A percentile compares a stretch with the other conserved stretches of the same genome.
Conservation (phyloP, 78 protist species). For the Dictyostelium purpureum region DNA sequence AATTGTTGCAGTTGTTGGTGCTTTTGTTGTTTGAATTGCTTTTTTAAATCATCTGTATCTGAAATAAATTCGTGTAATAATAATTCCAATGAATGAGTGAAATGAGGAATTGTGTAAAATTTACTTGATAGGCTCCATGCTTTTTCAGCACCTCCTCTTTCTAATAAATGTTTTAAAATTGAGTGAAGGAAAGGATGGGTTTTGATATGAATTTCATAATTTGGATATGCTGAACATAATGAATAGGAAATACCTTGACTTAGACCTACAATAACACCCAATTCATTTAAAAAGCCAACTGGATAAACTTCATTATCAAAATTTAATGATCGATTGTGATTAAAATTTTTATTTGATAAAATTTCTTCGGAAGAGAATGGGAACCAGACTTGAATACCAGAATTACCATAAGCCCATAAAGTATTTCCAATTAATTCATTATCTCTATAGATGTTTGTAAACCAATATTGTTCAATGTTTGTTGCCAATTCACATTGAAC, state of each 20-base stretch:
- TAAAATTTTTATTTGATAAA: background rate
- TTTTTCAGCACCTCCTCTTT: slow-evolving; percentile 63
- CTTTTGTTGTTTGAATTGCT: background rate
- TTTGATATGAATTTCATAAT: slow-evolving; percentile 73
- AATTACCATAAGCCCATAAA: slow-evolving; percentile 78
- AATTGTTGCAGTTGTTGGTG: background rate
- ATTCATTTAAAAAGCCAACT: slow-evolving; percentile 69
- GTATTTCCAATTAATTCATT: slow-evolving; percentile 73
- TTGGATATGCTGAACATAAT: slow-evolving; percentile 65
- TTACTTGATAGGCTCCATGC: slow-evolving; percentile 46
- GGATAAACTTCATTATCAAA: slow-evolving; percentile 83
- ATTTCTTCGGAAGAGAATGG: slow-evolving; percentile 62
- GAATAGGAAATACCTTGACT: slow-evolving; percentile 66
- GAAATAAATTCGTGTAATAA: slow-evolving; percentile 65
- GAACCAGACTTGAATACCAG: slow-evolving; percentile 80
- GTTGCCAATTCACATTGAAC: slow-evolving; percentile 26
- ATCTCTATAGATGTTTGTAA: slow-evolving; percentile 55
- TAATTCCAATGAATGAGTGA: slow-evolving; percentile 80
- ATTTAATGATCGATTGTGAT: slow-evolving; percentile 43
- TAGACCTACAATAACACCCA: slow-evolving; percentile 80
- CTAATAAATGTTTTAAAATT: slow-evolving; percentile 71
- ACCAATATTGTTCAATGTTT: slow-evolving; percentile 75
- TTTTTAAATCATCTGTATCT: background rate
- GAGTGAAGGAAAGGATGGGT: slow-evolving; percentile 86
- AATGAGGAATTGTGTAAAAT: slow-evolving; percentile 77